phyloP scores from a whole-genome alignment of 148 eudicot genomes.

The Gaultheria prostrata region DNA sequence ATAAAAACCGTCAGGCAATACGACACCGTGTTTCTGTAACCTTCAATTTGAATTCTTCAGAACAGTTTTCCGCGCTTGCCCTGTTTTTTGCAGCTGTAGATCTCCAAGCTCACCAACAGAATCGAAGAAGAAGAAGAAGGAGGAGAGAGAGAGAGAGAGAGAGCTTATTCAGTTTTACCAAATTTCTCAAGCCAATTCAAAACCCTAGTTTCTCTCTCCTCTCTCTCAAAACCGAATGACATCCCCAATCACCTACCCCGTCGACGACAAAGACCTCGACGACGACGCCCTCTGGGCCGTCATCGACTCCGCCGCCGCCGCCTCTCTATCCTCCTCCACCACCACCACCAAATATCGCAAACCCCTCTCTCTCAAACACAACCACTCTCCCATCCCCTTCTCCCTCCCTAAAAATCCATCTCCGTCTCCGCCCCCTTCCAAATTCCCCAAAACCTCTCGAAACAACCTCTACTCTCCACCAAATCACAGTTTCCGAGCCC shows the following conservation, averaged over 20 bases:
- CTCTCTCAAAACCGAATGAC: conserved; percentile 21
- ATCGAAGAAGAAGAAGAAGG: no score
- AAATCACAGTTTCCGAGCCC: conserved; percentile 1
- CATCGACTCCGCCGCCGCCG: conserved; percentile 87
- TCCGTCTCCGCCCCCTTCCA: conserved; percentile 23
- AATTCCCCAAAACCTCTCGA: conserved; percentile 23
- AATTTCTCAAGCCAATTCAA: background rate
- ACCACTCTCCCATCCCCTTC: conserved; percentile 35
- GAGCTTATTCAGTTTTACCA: background rate
- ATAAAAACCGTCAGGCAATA: background rate
- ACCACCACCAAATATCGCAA: conserved; percentile 32
- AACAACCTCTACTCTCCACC: conserved; percentile 10
- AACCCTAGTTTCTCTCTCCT: conserved; percentile 8
- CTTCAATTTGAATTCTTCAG: conserved; percentile 5
- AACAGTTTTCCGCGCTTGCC: background rate
- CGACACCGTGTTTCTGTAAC: background rate
- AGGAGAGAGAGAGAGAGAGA: background rate
- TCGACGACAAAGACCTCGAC: conserved; percentile 80
- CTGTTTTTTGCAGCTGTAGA: conserved; percentile 3
- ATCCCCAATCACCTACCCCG: conserved; percentile 37
- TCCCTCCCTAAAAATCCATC: conserved; percentile 14
- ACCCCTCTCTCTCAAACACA: conserved; percentile 38
- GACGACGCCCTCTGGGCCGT: conserved; percentile 87
- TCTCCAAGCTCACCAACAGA: background rate
- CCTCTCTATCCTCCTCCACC: conserved; percentile 41